A percentile compares a stretch with the other conserved stretches of the same genome.
phyloP scores from a whole-genome alignment of 805 yeast species.

The Sugiyamaella valdiviana region DNA sequence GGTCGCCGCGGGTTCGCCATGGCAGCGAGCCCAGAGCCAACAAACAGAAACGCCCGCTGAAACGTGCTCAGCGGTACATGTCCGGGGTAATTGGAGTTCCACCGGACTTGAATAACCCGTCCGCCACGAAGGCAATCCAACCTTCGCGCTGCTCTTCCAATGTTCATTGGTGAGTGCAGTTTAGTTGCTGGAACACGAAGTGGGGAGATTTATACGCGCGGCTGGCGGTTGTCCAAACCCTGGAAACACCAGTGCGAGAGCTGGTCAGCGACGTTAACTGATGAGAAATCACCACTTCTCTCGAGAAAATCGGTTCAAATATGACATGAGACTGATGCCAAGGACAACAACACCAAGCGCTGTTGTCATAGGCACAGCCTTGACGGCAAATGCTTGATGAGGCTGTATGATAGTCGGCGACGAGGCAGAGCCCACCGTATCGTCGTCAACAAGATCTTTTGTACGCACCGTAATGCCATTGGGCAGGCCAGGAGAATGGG shows the following conservation, averaged over 20 bases:
- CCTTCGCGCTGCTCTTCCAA: not conserved
- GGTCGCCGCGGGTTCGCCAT: constrained; percentile 37
- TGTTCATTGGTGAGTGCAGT: not conserved
- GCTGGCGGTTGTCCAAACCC: too few relatives aligned
- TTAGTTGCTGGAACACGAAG: not conserved
- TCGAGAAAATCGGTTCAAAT: constrained; percentile 11
- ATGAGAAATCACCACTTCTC: constrained; percentile 5
- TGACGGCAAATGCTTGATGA: not conserved
- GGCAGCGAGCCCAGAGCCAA: constrained; percentile 73
- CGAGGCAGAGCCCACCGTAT: not conserved
- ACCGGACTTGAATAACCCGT: not conserved
- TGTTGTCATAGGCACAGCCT: constrained; percentile 15
- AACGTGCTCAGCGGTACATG: constrained; percentile 66
- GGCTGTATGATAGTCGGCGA: not conserved
- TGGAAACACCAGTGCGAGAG: too few relatives aligned
- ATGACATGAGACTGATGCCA: constrained; percentile 18
- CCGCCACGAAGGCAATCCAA: not conserved
- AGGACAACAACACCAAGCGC: constrained; percentile 19
- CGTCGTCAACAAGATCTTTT: not conserved
- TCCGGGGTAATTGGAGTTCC: constrained; percentile 46
- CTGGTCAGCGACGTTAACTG: not conserved
- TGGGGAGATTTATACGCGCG: not conserved
- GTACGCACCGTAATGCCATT: not conserved
- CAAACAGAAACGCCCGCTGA: constrained; percentile 60
- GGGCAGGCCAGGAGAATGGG: not conserved